Evolutionary conservation across 805 yeast species (phyloP).

Genomic region (Debaryomyces prosopidis): DNA sequence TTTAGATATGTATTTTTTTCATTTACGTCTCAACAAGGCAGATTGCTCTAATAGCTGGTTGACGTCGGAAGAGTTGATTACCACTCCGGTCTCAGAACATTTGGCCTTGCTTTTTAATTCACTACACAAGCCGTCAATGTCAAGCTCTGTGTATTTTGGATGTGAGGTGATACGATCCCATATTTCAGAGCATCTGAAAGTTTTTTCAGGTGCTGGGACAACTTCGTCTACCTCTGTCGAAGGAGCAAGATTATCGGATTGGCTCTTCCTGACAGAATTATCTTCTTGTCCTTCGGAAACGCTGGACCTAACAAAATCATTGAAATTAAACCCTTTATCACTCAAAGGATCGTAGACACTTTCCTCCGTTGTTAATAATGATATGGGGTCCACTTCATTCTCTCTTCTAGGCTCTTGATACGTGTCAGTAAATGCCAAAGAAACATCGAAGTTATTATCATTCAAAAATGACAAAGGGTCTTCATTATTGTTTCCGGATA

Average conservation of each 20-base stretch:
- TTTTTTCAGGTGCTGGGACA: slow-evolving; percentile 68
- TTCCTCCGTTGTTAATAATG: slow-evolving; percentile 53
- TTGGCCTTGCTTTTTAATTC: slow-evolving; percentile 92
- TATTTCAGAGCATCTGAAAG: slow-evolving; percentile 77
- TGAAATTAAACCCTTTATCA: slow-evolving; percentile 35
- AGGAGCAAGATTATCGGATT: slow-evolving; percentile 20
- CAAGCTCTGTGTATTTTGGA: slow-evolving; percentile 90
- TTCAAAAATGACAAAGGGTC: slow-evolving; percentile 51
- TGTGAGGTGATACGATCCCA: slow-evolving; percentile 97
- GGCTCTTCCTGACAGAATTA: slow-evolving; percentile 5
- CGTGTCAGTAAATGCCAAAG: slow-evolving; percentile 47
- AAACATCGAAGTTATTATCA: slow-evolving; percentile 53
- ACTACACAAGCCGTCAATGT: slow-evolving; percentile 88
- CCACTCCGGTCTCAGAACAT: slow-evolving; percentile 92
- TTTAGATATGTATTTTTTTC: background rate
- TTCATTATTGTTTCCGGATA: slow-evolving; percentile 12
- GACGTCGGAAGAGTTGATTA: slow-evolving; percentile 79
- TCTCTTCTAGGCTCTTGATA: slow-evolving; percentile 11
- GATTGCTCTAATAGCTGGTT: slow-evolving; percentile 48
- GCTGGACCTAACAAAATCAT: slow-evolving; percentile 36
- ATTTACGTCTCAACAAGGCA: slow-evolving; percentile 9
- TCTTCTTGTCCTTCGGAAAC: slow-evolving; percentile 22
- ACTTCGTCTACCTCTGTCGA: slow-evolving; percentile 38
- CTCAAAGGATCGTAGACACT: slow-evolving; percentile 57
- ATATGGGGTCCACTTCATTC: slow-evolving; percentile 36